Evolutionary conservation across 768 basidiomycete genomes (phyloP).

Genomic region (Auricularia cornea): DNA sequence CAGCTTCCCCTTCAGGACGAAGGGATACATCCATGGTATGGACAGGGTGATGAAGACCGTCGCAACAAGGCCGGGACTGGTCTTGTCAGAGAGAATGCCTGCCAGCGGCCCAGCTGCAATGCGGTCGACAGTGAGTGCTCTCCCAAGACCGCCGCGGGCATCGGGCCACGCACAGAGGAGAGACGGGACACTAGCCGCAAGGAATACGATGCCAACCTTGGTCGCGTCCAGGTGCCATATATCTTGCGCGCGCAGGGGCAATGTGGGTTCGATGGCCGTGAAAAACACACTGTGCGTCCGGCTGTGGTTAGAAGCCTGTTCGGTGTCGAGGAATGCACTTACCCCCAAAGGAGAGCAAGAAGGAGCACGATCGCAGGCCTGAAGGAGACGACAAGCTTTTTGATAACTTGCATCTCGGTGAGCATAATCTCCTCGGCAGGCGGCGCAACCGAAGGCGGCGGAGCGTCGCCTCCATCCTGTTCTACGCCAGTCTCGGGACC

Average conservation of each 20-base stretch:
- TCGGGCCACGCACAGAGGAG: slow-evolving; percentile 45
- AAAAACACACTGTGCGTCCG: slow-evolving; percentile 35
- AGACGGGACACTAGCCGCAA: slow-evolving; percentile 56
- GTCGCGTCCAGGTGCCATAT: slow-evolving; percentile 40
- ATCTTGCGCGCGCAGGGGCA: slow-evolving; percentile 46
- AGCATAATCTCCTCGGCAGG: slow-evolving; percentile 7
- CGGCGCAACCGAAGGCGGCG: not conserved
- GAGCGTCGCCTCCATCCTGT: not conserved
- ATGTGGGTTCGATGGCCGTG: slow-evolving; percentile 45
- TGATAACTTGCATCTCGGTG: slow-evolving; percentile 35
- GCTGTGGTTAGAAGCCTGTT: not conserved
- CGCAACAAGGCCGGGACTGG: slow-evolving; percentile 50
- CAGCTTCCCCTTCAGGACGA: slow-evolving; percentile 40
- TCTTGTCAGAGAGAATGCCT: slow-evolving; percentile 50
- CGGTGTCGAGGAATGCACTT: slow-evolving; percentile 8
- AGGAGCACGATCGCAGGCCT: slow-evolving; percentile 40
- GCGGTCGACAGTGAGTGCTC: slow-evolving; percentile 1
- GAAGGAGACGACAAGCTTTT: slow-evolving; percentile 34
- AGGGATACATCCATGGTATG: slow-evolving; percentile 55
- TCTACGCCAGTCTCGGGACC: not conserved
- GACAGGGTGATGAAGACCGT: slow-evolving; percentile 39
- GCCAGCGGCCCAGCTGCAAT: slow-evolving; percentile 33
- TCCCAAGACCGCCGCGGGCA: no score
- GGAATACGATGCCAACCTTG: slow-evolving; percentile 58
- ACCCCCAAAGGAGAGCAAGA: slow-evolving; percentile 50